Evolutionary conservation across 1,284 basidiomycete species (phyloP).

Genomic region (Puccinia brachypodii): DNA sequence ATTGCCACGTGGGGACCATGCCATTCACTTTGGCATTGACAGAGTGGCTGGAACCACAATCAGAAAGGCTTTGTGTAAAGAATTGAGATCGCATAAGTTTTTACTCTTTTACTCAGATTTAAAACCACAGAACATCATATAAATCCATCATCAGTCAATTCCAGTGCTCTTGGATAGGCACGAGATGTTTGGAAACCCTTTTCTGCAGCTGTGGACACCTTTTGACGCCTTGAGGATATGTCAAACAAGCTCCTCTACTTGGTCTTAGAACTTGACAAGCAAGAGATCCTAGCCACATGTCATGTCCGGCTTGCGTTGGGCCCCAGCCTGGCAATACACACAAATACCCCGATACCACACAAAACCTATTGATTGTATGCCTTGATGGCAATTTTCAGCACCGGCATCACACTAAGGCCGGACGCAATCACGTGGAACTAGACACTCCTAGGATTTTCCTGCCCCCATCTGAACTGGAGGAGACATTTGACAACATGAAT

Average conservation of each 20-base stretch:
- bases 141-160: no score
- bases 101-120: not conserved
- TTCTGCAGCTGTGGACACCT: not conserved
- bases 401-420: conserved; percentile 25
- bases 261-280: not conserved
- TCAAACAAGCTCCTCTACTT: not conserved
- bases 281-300: not conserved
- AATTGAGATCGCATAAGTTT: not conserved
- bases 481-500: not conserved
- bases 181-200: not conserved
- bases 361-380: not conserved
- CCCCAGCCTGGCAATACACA: not conserved
- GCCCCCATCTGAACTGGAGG: not conserved
- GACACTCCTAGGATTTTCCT: not conserved
- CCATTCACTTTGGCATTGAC: not conserved
- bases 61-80: not conserved
- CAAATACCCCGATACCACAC: not conserved
- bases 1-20: not conserved
- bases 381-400: conserved; percentile 36
- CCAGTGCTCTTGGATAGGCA: not conserved
- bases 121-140: not conserved
- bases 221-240: not conserved
- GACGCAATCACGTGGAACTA: not conserved
- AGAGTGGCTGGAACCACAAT: not conserved
- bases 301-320: conserved; percentile 9